Base-by-base conservation (phyloP, 2,329 filamentous ascomycete species). In the Fusarium robinianum region DNA sequence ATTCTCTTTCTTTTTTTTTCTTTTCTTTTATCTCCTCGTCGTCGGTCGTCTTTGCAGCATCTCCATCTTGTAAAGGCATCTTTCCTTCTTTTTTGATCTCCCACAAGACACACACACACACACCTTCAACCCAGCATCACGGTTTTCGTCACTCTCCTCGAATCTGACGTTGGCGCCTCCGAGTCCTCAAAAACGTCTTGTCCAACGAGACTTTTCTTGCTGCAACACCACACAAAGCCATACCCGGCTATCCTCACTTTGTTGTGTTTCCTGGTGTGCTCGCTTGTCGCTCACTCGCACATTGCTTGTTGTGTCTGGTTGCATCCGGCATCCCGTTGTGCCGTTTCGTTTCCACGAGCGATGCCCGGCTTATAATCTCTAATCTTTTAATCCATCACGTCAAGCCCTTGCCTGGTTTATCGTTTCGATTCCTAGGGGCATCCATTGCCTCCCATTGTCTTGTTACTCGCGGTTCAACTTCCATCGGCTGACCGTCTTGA, bases 291-390 rank as follows among this genome's bases (percentile, higher is more conserved):
- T 30, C 41, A 36, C 40, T 39, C 33, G 46, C 26, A 31, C 27
- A 41, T 46, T 37, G 46, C 46, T 41, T 49, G 45, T 36, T 40
- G 41, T 49, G 30, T 46, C 37, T 41, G 51, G 31, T 44, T 32
- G 55, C 49, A 44, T 53, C 34, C 45, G 57, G 49, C 57, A 52
- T 47, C 34, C 45, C 37, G 21, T 44, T 42, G 55, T 54, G 46
- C 49, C 57, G 55, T 46, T 43, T 54, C 43, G 45, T 40, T 42
- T 42, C 46, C 41, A 46, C 19, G 39, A 51, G 47, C 40, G 30
- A 63, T 62, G 60, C 58, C 52, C 48, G 48, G 41, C 46, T 55
- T 40, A 55, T 63, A 63, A 62, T 63, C 27, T 56, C 55, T 63
- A 63, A 63, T 63, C 38, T 38, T 47, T 55, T 58, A 62, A 63